Conservation (phyloP, 257 asterid genomes). For the Lavandula angustifolia region DNA sequence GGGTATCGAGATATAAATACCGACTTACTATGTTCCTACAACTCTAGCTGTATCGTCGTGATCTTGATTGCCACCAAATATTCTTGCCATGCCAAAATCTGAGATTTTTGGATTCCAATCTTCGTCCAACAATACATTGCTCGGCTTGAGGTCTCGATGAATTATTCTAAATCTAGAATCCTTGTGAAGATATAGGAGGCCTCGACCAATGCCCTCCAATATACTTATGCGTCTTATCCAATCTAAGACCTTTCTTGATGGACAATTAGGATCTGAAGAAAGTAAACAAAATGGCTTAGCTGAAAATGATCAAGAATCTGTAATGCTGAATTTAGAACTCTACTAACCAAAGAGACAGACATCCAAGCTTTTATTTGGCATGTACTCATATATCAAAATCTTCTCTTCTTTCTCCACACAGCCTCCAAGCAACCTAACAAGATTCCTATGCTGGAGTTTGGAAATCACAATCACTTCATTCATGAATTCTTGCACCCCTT, state of each 20-base stretch:
- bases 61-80: conserved; percentile 25
- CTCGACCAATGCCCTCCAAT: conserved; percentile 32
- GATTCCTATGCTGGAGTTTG: conserved; percentile 44
- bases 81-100: conserved; percentile 27
- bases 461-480: conserved; percentile 31
- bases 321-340: not conserved
- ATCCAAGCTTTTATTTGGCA: conserved; percentile 58
- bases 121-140: conserved; percentile 18
- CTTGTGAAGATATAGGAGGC: conserved; percentile 32
- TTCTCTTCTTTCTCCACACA: conserved; percentile 50
- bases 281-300: not conserved
- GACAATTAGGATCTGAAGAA: conserved; percentile 9
- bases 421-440: conserved; percentile 45
- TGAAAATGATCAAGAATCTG: not conserved
- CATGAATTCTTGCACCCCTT: conserved; percentile 33
- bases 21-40: conserved; percentile 41
- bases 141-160: conserved; percentile 26
- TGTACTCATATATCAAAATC: conserved; percentile 53
- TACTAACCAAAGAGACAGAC: conserved; percentile 44
- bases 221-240: conserved; percentile 24
- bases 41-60: conserved; percentile 20
- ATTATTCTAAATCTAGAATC: conserved; percentile 29
- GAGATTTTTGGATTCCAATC: conserved; percentile 26
- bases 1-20: not conserved
- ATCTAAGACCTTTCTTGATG: conserved; percentile 9